phyloP scores from a whole-genome alignment of 768 basidiomycete genomes.

The Suillus alpinus region DNA sequence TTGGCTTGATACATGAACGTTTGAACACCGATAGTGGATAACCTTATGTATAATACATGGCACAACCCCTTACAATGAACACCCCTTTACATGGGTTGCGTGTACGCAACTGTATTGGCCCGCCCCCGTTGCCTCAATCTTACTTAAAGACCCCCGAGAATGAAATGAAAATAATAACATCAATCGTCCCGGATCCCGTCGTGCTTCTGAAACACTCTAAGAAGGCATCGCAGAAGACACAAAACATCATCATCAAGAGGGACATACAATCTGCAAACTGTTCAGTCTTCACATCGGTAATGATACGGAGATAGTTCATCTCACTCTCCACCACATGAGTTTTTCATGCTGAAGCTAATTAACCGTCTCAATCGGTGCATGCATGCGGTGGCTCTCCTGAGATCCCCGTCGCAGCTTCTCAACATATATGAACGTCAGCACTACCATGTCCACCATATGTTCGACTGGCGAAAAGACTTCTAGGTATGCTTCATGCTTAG shows the following conservation, averaged over 20 bases:
- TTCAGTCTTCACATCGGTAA: background rate
- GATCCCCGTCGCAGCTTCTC: slow-evolving; percentile 22
- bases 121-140: background rate
- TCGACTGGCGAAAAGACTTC: slow-evolving; percentile 21
- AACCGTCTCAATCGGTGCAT: slow-evolving; percentile 3
- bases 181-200: background rate
- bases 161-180: background rate
- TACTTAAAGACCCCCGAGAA: background rate
- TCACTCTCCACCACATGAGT: background rate
- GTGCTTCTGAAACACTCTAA: background rate
- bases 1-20: background rate
- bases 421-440: slow-evolving; percentile 30
- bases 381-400: slow-evolving; percentile 2
- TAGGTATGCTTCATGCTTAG: slow-evolving; percentile 15
- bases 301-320: background rate
- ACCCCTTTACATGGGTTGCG: background rate
- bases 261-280: background rate
- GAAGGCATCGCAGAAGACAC: background rate
- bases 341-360: background rate
- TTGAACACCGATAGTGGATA: background rate
- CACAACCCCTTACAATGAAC: background rate
- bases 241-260: background rate
- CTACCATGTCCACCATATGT: slow-evolving; percentile 27
- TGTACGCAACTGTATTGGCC: background rate
- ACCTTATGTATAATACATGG: background rate